Conservation (phyloP, 2,329 filamentous ascomycete genomes). For the Beauveria varroae region DNA sequence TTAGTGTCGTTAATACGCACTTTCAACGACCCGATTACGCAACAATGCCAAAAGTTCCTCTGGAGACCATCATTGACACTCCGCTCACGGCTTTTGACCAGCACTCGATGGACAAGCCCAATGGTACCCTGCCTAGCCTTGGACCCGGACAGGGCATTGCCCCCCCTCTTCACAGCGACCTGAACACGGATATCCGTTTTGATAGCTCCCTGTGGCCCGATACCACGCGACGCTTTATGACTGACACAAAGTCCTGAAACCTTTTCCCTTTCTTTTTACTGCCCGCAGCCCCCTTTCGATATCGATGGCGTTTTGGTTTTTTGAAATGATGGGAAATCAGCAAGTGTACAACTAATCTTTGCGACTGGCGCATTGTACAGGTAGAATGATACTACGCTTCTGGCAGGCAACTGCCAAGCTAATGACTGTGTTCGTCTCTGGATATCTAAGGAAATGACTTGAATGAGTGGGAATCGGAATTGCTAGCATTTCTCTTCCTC, state of each 20-base stretch:
- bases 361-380: neutral
- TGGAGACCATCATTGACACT: neutral
- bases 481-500: neutral
- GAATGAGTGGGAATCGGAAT: neutral
- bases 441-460: neutral
- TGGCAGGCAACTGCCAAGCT: neutral
- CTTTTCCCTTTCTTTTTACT: neutral
- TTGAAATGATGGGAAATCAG: neutral
- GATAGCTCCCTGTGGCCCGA: conserved; percentile 5
- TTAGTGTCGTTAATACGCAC: neutral
- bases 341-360: conserved; percentile 5
- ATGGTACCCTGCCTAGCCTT: neutral
- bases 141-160: neutral
- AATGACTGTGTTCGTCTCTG: neutral
- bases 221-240: conserved; percentile 4
- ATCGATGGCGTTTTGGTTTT: neutral
- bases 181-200: conserved; percentile 3
- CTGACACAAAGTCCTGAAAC: conserved; percentile 1
- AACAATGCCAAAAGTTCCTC: neutral
- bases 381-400: conserved; percentile 2
- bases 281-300: neutral
- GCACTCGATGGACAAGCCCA: neutral
- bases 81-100: neutral
- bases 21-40: neutral
- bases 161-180: neutral